These are phyloP conservation scores for Fraxinus cuspidata DNA, from an alignment of 257 asterid genomes.

Conservation along the genomic window DNA sequence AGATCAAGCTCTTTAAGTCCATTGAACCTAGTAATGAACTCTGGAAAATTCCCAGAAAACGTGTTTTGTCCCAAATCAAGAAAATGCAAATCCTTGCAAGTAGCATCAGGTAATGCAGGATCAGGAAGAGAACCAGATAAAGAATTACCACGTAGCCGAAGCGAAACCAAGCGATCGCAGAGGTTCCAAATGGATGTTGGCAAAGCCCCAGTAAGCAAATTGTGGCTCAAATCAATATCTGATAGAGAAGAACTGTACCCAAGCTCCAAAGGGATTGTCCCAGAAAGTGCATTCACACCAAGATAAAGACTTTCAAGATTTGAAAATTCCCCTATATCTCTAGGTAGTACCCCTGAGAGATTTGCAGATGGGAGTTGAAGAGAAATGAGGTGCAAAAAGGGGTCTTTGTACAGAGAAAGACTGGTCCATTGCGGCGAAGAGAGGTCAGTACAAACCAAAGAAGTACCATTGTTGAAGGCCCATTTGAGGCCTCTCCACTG, in stretches of 20 bases:
- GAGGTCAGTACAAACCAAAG: slow-evolving; percentile 53
- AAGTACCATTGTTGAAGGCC: slow-evolving; percentile 62
- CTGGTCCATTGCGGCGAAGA: slow-evolving; percentile 83
- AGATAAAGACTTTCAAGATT: slow-evolving; percentile 72
- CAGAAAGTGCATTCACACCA: slow-evolving; percentile 65
- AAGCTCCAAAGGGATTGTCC: slow-evolving; percentile 83
- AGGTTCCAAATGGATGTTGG: slow-evolving; percentile 94
- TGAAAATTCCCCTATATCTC: slow-evolving; percentile 76
- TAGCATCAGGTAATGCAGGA: slow-evolving; percentile 79
- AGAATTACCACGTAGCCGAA: slow-evolving; percentile 70
- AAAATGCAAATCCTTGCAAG: slow-evolving; percentile 61
- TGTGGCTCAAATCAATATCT: slow-evolving; percentile 78
- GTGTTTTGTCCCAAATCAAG: slow-evolving; percentile 84
- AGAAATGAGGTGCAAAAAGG: slow-evolving; percentile 65
- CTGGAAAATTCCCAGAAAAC: slow-evolving; percentile 74
- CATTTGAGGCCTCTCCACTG: slow-evolving; percentile 95
- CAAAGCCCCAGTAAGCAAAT: slow-evolving; percentile 62
- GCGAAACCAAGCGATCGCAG: slow-evolving; percentile 70
- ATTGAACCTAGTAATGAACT: slow-evolving; percentile 51
- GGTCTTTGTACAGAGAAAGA: slow-evolving; percentile 47
- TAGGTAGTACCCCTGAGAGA: slow-evolving; percentile 77
- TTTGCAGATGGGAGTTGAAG: slow-evolving; percentile 91
- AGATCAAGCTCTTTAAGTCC: slow-evolving; percentile 81
- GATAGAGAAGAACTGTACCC: slow-evolving; percentile 79
- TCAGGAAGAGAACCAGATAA: slow-evolving; percentile 76